These are phyloP conservation scores for Dactylellina parvicollis DNA, from an alignment of 2,329 filamentous ascomycete species.

Conservation along the genomic window DNA sequence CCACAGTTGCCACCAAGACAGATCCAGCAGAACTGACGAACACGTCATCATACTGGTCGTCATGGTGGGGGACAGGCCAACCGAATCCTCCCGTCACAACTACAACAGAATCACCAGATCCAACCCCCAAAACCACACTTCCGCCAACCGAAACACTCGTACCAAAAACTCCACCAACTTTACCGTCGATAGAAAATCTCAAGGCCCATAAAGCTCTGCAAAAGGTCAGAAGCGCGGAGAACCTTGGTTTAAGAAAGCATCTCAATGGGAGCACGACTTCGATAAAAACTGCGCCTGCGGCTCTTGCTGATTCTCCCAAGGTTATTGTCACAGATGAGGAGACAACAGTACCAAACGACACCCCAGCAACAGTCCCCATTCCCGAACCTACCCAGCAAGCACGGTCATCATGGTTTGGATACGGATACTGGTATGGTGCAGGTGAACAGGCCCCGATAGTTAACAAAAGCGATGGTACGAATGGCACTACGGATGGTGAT, in stretches of 20 bases:
- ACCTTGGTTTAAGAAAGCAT: slow-evolving; percentile 18
- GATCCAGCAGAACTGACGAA: slow-evolving; percentile 29
- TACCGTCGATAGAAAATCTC: slow-evolving; percentile 42
- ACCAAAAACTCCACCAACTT: slow-evolving; percentile 19
- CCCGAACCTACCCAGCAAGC: not conserved
- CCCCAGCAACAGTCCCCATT: not conserved
- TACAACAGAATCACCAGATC: not conserved
- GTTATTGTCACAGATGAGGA: slow-evolving; percentile 4
- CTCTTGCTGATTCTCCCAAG: slow-evolving; percentile 15
- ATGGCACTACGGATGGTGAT: not conserved
- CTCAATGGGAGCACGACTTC: slow-evolving; percentile 38
- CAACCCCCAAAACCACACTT: slow-evolving; percentile 3
- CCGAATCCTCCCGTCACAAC: slow-evolving; percentile 14
- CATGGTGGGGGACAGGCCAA: slow-evolving; percentile 45
- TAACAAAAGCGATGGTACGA: not conserved
- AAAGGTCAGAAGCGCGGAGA: slow-evolving; percentile 48
- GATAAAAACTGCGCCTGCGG: slow-evolving; percentile 40
- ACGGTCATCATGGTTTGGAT: slow-evolving; percentile 45
- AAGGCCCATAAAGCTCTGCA: slow-evolving; percentile 35
- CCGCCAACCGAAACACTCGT: not conserved
- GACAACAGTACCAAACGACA: not conserved
- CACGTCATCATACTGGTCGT: slow-evolving; percentile 36
- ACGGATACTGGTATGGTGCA: slow-evolving; percentile 47
- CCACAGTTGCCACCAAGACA: not conserved
- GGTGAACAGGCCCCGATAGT: not conserved